Conservation (phyloP, 2,329 filamentous ascomycete species). For the Claviceps monticola region DNA sequence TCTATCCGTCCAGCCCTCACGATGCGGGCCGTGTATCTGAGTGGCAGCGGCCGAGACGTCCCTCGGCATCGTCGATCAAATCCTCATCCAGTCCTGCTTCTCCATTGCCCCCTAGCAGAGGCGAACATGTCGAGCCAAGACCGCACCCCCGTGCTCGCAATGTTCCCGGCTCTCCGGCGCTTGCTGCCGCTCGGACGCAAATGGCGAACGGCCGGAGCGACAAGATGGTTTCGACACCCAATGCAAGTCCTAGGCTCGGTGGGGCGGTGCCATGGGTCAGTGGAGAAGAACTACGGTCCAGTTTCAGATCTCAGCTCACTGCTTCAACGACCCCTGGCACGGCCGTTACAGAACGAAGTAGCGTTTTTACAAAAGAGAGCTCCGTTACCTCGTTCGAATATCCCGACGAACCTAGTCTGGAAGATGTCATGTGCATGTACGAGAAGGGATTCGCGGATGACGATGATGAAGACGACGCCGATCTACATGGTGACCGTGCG, state of each 20-base stretch:
- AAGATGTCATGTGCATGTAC: slow-evolving; percentile 59
- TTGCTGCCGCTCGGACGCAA: slow-evolving; percentile 15
- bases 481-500: slow-evolving; percentile 12
- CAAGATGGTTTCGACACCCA: slow-evolving; percentile 23
- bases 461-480: slow-evolving; percentile 26
- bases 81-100: slow-evolving; percentile 34
- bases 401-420: slow-evolving; percentile 46
- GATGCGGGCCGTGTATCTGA: slow-evolving; percentile 18
- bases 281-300: slow-evolving; percentile 39
- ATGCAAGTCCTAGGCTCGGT: slow-evolving; percentile 13
- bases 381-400: slow-evolving; percentile 49
- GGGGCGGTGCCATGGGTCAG: slow-evolving; percentile 32
- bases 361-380: slow-evolving; percentile 65
- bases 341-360: slow-evolving; percentile 66
- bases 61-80: slow-evolving; percentile 33
- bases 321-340: slow-evolving; percentile 44
- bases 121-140: slow-evolving; percentile 25
- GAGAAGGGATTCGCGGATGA: slow-evolving; percentile 44
- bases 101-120: slow-evolving; percentile 23
- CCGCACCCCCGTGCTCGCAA: slow-evolving; percentile 14
- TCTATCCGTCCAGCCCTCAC: slow-evolving; percentile 11
- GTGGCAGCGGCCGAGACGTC: slow-evolving; percentile 31
- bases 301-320: slow-evolving; percentile 42
- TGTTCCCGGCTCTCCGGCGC: slow-evolving; percentile 13
- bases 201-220: slow-evolving; percentile 17